phyloP scores from a whole-genome alignment of 2,329 filamentous ascomycete genomes.

The Diaporthe sp. region DNA sequence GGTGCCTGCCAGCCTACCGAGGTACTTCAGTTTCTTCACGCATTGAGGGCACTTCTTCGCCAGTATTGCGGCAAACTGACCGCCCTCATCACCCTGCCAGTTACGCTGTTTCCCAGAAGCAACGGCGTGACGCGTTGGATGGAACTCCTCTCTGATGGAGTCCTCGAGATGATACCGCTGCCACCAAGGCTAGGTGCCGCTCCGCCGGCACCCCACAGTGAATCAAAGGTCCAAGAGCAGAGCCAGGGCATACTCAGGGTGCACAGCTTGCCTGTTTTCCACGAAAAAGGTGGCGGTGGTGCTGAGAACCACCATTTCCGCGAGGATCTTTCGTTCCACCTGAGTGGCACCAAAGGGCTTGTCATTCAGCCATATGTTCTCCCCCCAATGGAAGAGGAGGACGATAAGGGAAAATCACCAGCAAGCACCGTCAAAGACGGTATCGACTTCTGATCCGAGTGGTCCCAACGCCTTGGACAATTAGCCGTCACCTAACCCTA shows the following conservation, averaged over 20 bases:
- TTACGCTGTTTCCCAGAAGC: conserved; percentile 81
- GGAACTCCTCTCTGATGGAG: conserved; percentile 85
- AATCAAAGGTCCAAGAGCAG: conserved; percentile 68
- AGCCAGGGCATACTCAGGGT: conserved; percentile 88
- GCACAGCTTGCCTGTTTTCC: conserved; percentile 84
- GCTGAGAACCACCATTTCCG: conserved; percentile 74
- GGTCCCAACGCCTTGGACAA: no score
- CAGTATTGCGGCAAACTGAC: conserved; percentile 73
- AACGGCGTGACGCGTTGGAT: conserved; percentile 86
- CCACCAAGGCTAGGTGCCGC: conserved; percentile 61
- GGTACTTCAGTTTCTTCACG: conserved; percentile 84
- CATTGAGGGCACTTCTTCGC: conserved; percentile 79
- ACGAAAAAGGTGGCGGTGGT: conserved; percentile 88
- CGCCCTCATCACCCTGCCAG: conserved; percentile 79
- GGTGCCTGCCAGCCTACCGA: conserved; percentile 75
- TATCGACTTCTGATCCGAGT: conserved; percentile 74
- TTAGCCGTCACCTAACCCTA: conserved; percentile 5
- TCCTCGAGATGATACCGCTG: conserved; percentile 84
- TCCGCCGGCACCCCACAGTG: conserved; percentile 20
- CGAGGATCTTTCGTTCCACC: conserved; percentile 89
- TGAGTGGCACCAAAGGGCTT: conserved; percentile 83
- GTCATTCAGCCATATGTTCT: conserved; percentile 90
- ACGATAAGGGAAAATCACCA: conserved; percentile 52
- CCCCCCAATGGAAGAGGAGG: conserved; percentile 84
- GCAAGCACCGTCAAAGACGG: conserved; percentile 71